A percentile compares a stretch with the other conserved stretches of the same genome.
Evolutionary conservation across 139 green algal species (phyloP).

Genomic region (Deuterostichococcus epilithicus): DNA sequence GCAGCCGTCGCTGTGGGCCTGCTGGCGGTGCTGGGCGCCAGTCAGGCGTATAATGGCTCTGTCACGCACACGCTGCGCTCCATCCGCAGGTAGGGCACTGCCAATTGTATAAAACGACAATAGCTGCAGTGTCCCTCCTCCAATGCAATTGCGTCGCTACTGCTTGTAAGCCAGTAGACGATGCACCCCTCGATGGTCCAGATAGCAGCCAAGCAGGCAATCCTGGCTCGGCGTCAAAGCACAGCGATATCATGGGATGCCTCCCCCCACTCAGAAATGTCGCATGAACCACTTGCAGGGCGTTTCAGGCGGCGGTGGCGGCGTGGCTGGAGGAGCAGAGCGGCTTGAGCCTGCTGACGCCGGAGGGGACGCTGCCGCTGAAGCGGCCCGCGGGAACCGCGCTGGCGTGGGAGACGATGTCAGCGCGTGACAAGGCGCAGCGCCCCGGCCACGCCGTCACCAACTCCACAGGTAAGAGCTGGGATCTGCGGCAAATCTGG

Average conservation of each 20-base stretch:
- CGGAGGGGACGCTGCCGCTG: slow-evolving; percentile 17
- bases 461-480: neutral
- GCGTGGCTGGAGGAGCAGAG: slow-evolving; percentile 35
- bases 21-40: neutral
- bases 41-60: neutral
- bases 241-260: too few species aligned
- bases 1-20: neutral
- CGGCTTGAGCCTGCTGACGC: slow-evolving; percentile 36
- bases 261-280: too few species aligned
- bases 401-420: neutral
- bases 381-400: neutral
- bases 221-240: too few species aligned
- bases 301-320: slow-evolving; percentile 16
- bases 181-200: too few species aligned
- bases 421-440: neutral
- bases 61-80: neutral
- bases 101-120: too few species aligned
- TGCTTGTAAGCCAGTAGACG: too few species aligned
- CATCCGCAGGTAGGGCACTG: neutral
- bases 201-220: too few species aligned
- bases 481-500: neutral
- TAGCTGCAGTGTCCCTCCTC: too few species aligned
- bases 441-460: neutral
- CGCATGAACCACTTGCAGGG: too few species aligned
- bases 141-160: too few species aligned